These are phyloP conservation scores for Podila clonocystis DNA, from an alignment of 192 early-diverging fungal species.

Conservation along the genomic window DNA sequence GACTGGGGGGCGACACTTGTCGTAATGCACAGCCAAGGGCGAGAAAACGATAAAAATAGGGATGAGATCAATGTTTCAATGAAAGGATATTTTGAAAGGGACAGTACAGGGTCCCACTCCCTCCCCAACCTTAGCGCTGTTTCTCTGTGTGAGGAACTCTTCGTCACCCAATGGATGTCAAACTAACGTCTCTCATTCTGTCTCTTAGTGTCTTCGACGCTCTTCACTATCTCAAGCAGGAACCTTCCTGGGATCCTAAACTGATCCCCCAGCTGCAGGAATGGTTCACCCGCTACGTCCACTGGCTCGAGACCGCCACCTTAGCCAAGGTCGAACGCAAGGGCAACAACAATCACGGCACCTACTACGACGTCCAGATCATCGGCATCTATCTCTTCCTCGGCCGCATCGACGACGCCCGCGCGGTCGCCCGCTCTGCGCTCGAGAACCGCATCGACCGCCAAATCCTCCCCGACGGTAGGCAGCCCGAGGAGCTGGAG, in stretches of 20 bases:
- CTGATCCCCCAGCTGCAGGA: slow-evolving; percentile 40
- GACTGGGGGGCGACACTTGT: too few species aligned
- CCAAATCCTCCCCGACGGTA: slow-evolving; percentile 51
- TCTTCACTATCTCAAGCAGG: slow-evolving; percentile 48
- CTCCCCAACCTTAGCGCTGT: too few species aligned
- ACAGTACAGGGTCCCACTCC: too few species aligned
- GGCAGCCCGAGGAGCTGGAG: slow-evolving; percentile 54
- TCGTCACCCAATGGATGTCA: too few species aligned
- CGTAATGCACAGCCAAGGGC: too few species aligned
- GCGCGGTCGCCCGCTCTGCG: slow-evolving; percentile 15
- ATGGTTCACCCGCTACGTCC: slow-evolving; percentile 52
- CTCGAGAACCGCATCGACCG: slow-evolving; percentile 52
- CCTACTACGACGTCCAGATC: slow-evolving; percentile 65
- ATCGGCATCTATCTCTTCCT: slow-evolving; percentile 58
- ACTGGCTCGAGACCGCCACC: slow-evolving; percentile 45
- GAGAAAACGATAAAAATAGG: background rate
- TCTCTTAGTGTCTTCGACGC: slow-evolving; percentile 49
- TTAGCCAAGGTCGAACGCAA: slow-evolving; percentile 43
- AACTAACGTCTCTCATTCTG: background rate
- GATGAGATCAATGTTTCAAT: background rate
- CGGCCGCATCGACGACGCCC: slow-evolving; percentile 42
- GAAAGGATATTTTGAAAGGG: too few species aligned
- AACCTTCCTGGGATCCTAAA: slow-evolving; percentile 33
- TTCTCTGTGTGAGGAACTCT: too few species aligned
- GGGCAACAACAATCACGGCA: slow-evolving; percentile 64